These are phyloP conservation scores for Microcyclospora tardicrescens DNA, from an alignment of 2,329 filamentous ascomycete genomes.

Conservation along the genomic window DNA sequence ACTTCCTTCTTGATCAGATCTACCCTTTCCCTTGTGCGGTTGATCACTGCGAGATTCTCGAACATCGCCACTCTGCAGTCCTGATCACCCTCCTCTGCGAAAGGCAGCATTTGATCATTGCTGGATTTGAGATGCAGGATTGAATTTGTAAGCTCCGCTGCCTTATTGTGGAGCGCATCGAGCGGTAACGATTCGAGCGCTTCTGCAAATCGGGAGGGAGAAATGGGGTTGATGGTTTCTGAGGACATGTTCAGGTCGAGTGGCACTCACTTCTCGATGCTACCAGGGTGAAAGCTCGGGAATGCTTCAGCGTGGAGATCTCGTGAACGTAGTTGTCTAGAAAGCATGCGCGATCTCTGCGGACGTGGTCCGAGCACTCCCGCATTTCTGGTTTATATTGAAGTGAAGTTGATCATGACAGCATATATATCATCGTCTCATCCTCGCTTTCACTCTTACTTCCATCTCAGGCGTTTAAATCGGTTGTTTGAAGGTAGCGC, in stretches of 20 bases:
- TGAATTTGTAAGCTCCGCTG: constrained; percentile 61
- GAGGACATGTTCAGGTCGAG: constrained; percentile 4
- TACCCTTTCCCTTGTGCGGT: constrained; percentile 54
- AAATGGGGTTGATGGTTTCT: constrained; percentile 16
- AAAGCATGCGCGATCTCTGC: neutral
- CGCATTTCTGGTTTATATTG: constrained; percentile 5
- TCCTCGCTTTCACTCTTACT: no score
- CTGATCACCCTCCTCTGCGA: constrained; percentile 48
- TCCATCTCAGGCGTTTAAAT: no score
- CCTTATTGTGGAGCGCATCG: constrained; percentile 57
- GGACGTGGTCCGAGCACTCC: constrained; percentile 14
- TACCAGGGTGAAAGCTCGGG: no score
- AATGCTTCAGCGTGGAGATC: no score
- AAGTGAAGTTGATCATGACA: constrained; percentile 4
- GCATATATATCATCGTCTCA: no score
- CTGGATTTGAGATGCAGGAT: constrained; percentile 62
- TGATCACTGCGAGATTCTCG: constrained; percentile 59
- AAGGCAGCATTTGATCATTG: constrained; percentile 60
- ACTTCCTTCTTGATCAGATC: constrained; percentile 52
- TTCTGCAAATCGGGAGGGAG: constrained; percentile 25
- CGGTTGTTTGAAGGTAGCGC: constrained; percentile 1
- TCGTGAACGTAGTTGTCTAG: no score
- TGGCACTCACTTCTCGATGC: no score
- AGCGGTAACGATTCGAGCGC: constrained; percentile 56
- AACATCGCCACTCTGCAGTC: constrained; percentile 62